Conservation (phyloP, 176 grass and related monocot genomes). For the Bolboschoenus planiculmis region DNA sequence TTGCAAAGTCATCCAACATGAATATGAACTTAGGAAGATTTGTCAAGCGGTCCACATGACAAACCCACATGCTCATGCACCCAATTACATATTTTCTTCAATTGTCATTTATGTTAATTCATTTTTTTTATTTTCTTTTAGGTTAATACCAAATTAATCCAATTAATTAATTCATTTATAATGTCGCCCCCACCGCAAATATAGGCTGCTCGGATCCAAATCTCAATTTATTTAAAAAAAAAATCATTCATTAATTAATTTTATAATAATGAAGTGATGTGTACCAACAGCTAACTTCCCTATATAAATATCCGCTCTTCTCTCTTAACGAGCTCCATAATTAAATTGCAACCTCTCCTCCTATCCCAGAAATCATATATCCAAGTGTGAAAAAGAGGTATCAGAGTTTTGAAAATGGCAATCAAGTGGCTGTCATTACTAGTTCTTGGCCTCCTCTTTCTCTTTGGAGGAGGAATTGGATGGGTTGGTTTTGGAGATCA, state of each 20-base stretch:
- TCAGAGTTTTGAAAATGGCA: not conserved
- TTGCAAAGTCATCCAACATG: not conserved
- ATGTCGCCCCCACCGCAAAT: not conserved
- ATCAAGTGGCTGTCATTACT: slow-evolving; percentile 16
- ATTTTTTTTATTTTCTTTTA: not conserved
- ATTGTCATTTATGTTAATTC: not conserved
- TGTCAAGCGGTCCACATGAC: not conserved
- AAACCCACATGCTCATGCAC: not conserved
- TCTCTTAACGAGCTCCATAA: not conserved
- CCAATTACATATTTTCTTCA: not conserved
- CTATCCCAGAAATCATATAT: not conserved
- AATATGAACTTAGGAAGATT: not conserved
- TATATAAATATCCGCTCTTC: slow-evolving; percentile 8
- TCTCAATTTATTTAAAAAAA: slow-evolving; percentile 1
- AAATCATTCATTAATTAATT: not conserved
- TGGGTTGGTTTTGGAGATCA: not conserved
- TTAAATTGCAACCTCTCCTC: not conserved
- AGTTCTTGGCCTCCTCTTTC: not conserved
- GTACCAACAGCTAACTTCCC: not conserved
- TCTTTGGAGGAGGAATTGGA: slow-evolving; percentile 1
- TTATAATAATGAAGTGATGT: not conserved
- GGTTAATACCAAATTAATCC: not conserved
- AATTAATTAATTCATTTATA: not conserved
- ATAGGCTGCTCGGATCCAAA: not conserved
- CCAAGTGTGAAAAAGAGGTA: not conserved